Evolutionary conservation across 805 yeast species (phyloP), one percentile per base, ranked within the genome.

Genomic region (Saturnispora silvae): DNA sequence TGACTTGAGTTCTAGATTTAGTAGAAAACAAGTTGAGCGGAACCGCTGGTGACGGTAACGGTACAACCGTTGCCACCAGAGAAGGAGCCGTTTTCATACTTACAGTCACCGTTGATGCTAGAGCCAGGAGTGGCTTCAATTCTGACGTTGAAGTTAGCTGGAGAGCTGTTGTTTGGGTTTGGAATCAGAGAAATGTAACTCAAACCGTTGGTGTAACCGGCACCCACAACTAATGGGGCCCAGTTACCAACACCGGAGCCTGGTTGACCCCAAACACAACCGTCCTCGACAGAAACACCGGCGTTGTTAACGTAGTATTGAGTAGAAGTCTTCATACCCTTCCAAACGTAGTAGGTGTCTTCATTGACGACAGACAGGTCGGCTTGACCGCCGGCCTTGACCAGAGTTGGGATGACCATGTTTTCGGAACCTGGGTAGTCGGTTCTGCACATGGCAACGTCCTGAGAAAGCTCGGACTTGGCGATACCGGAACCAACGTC

Each of bases 61-160:
- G 97, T 89, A 75, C 97, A 89, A 50, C 97, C 97, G 51, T 77
- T 85, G 31, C 77, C 44, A 42, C 81, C 83, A 51, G 70, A 70
- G 69, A 78, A 83, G 25, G 50, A 41, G 50, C 97, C 97, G 55
- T 82, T 65, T 55, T 71, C 82, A 68, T 87, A 89, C 37, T 60
- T 61, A 68, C 97, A 89, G 33, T 69, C 65, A 46, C 97, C 96
- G 45, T 66, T 66, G 40, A 79, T 72, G 36, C 75, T 63, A 40
- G 75, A 75, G 43, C 73, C 79, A 37, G 70, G 72, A 49, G 77
- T 65, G 37, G 79, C 89, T 40, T 72, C 86, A 54, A 92, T 87
- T 64, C 75, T 76, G 49, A 82, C 81, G 53, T 77, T 78, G 68
- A 60, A 81, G 70, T 77, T 80, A 39, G 79, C 70, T 28, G 64